These are phyloP conservation scores for Verticillium nonalfalfae DNA, from an alignment of 2,329 filamentous ascomycete genomes.

Conservation along the genomic window DNA sequence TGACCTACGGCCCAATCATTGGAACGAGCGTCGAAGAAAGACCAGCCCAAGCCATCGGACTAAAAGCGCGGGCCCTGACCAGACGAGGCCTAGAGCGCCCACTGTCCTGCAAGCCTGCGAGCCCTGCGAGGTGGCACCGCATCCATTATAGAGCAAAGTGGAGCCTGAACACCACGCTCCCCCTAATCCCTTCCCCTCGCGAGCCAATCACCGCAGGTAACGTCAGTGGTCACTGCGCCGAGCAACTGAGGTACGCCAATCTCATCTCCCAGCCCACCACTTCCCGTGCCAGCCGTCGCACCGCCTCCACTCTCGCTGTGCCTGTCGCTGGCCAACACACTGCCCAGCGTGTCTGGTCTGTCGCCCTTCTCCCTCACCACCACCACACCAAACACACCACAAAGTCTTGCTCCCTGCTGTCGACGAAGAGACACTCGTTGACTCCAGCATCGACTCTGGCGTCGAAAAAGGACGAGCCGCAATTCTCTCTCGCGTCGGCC, in stretches of 20 bases:
- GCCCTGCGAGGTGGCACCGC: not conserved
- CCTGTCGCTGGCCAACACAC: not conserved
- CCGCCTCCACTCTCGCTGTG: not conserved
- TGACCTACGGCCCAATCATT: not conserved
- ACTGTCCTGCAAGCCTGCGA: no score
- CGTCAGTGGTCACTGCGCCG: not conserved
- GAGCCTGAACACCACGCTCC: not conserved
- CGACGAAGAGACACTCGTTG: not conserved
- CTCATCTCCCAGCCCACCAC: constrained; percentile 3
- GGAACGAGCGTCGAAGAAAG: not conserved
- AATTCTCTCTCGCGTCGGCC: not conserved
- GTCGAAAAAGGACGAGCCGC: not conserved
- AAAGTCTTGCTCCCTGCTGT: not conserved
- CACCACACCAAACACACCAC: not conserved
- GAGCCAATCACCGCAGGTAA: constrained; percentile 1
- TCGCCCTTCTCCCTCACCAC: not conserved
- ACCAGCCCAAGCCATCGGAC: not conserved
- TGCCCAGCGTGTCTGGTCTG: not conserved
- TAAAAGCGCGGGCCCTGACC: not conserved
- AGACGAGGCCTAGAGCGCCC: not conserved
- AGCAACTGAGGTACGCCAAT: not conserved
- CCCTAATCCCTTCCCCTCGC: not conserved
- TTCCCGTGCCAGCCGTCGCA: not conserved
- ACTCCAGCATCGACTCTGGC: not conserved
- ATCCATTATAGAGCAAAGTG: not conserved